These are phyloP conservation scores for Hypoxylon fuscum DNA, from an alignment of 495 filamentous ascomycete genomes.

Conservation along the genomic window DNA sequence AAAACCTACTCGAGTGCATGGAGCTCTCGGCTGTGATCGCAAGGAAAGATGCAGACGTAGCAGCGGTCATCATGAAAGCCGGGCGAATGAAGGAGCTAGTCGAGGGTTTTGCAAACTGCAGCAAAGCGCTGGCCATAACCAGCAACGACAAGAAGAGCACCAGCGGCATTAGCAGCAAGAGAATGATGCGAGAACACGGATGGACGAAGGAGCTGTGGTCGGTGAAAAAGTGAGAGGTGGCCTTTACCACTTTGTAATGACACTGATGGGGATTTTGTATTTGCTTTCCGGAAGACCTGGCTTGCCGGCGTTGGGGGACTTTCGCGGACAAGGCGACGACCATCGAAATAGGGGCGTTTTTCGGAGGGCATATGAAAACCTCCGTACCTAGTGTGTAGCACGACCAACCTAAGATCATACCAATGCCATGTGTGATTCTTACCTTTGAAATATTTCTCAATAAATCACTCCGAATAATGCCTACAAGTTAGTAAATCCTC, in stretches of 20 bases:
- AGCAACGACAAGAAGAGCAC: slow-evolving; percentile 59
- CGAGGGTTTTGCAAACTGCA: slow-evolving; percentile 74
- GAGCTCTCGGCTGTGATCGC: slow-evolving; percentile 75
- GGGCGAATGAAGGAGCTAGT: slow-evolving; percentile 81
- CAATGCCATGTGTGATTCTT: not conserved
- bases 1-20: slow-evolving; percentile 77
- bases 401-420: slow-evolving; percentile 3
- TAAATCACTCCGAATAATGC: too few relatives aligned
- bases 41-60: slow-evolving; percentile 70
- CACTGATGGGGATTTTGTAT: slow-evolving; percentile 5
- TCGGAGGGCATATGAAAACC: slow-evolving; percentile 14
- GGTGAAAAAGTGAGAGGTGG: slow-evolving; percentile 46
- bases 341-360: slow-evolving; percentile 32
- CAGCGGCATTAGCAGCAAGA: slow-evolving; percentile 52
- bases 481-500: too few relatives aligned
- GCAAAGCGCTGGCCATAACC: slow-evolving; percentile 75
- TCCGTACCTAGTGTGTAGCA: slow-evolving; percentile 12
- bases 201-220: slow-evolving; percentile 64
- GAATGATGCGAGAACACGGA: slow-evolving; percentile 64
- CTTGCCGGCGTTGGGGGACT: slow-evolving; percentile 30
- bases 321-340: slow-evolving; percentile 20
- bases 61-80: slow-evolving; percentile 68
- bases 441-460: too few relatives aligned
- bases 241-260: not conserved
- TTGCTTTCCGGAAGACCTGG: slow-evolving; percentile 13